Conservation (phyloP, 495 filamentous ascomycete genomes). For the Beverwykella pulmonaria region DNA sequence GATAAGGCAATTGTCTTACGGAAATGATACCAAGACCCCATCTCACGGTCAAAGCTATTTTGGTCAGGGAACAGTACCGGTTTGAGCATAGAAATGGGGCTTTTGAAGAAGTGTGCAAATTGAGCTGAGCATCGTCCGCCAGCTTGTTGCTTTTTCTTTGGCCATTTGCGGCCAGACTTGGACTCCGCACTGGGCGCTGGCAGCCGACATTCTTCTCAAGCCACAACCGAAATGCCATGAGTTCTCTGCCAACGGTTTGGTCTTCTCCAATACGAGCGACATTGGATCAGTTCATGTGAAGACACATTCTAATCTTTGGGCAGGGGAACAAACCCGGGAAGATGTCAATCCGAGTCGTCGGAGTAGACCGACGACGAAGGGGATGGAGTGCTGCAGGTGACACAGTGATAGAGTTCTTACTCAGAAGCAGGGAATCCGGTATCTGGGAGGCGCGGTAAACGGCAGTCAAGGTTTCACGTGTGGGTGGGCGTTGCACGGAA, state of each 20-base stretch:
- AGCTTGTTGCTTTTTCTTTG: neutral
- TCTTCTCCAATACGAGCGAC: neutral
- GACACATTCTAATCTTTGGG: neutral
- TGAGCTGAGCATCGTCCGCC: neutral
- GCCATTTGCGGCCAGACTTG: neutral
- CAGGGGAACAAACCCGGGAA: neutral
- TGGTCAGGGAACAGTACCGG: neutral
- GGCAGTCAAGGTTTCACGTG: constrained; percentile 10
- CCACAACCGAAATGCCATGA: constrained; percentile 1
- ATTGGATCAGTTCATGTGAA: neutral
- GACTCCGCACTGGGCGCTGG: neutral
- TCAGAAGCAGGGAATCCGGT: constrained; percentile 9
- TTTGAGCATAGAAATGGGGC: neutral
- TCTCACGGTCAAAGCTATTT: neutral
- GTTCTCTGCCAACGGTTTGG: neutral
- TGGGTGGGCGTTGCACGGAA: neutral
- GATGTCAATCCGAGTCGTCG: constrained; percentile 9
- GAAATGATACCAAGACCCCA: neutral
- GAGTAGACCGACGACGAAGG: constrained; percentile 25
- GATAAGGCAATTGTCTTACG: neutral
- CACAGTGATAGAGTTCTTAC: constrained; percentile 35
- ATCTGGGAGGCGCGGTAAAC: constrained; percentile 23
- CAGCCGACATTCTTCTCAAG: neutral
- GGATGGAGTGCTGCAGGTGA: constrained; percentile 24
- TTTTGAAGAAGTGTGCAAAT: neutral